phyloP scores from a whole-genome alignment of 2,329 filamentous ascomycete species.

The Tolypocladium album region DNA sequence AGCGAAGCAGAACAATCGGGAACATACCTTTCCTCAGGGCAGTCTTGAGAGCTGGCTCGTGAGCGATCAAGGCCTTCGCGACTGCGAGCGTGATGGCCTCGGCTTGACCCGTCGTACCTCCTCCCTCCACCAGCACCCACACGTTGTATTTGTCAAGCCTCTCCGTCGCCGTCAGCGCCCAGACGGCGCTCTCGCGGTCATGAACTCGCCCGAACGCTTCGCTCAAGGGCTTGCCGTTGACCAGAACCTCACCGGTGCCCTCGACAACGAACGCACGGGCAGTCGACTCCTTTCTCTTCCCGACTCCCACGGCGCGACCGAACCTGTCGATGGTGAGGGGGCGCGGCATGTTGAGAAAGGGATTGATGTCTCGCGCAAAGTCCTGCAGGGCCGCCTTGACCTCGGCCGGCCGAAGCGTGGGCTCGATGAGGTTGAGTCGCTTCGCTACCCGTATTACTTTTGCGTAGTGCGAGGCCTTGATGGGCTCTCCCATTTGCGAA shows the following conservation, averaged over 20 bases:
- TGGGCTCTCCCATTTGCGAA: slow-evolving; percentile 55
- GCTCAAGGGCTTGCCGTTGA: slow-evolving; percentile 81
- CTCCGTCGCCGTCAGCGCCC: slow-evolving; percentile 75
- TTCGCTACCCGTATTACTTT: slow-evolving; percentile 66
- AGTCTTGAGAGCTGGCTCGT: slow-evolving; percentile 87
- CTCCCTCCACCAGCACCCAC: slow-evolving; percentile 75
- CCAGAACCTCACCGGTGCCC: slow-evolving; percentile 76
- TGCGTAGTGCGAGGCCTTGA: slow-evolving; percentile 69
- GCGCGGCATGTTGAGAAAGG: slow-evolving; percentile 51
- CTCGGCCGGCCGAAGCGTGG: slow-evolving; percentile 59
- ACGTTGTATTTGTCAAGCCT: slow-evolving; percentile 95
- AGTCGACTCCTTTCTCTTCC: slow-evolving; percentile 76
- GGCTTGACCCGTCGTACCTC: slow-evolving; percentile 88
- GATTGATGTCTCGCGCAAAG: slow-evolving; percentile 68
- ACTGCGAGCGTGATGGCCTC: slow-evolving; percentile 88
- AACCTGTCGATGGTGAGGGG: slow-evolving; percentile 61
- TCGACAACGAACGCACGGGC: slow-evolving; percentile 85
- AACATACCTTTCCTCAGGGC: slow-evolving; percentile 75
- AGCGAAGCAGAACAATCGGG: not conserved
- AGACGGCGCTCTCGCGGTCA: slow-evolving; percentile 88
- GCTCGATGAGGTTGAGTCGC: slow-evolving; percentile 76
- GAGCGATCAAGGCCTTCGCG: slow-evolving; percentile 75
- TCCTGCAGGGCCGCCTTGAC: slow-evolving; percentile 52
- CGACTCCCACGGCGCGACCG: slow-evolving; percentile 70
- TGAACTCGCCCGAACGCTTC: slow-evolving; percentile 80